Base-by-base conservation (phyloP, 768 basidiomycete species). In the Trichaptum fuscoviolaceum region DNA sequence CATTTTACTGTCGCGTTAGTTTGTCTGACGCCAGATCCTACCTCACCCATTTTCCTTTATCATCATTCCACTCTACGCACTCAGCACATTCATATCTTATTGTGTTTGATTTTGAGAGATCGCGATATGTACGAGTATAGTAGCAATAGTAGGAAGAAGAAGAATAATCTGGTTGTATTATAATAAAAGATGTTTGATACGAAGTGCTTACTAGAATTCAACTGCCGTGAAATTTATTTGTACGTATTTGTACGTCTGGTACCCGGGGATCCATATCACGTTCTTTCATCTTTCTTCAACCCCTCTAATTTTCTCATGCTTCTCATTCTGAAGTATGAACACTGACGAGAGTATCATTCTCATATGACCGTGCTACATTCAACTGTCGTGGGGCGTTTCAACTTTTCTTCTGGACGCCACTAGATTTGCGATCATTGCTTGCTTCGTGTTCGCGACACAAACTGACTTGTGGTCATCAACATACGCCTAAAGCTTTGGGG, bases 91-190 rank as follows among this genome's bases (percentile, higher is more conserved):
- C 42, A 52, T 52, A 52, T 52, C 42, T 52, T 52, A 52, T 52
- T 52, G 20, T 52, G 20, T 52, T 52, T 20, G 42, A 20, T 12
- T 15, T 52, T 12, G 42, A 15, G 42, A 12, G 2, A 52, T 15
- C 42, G 42, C 42, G 42, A 52, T 52, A 52, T 52, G 42, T 52
- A 52, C 42, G 42, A 52, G 42, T 52, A 52, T 52, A 52, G 42
- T 52, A 52, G 42, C 30, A 52, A 20, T 6, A 52, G 42, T 52
- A 52, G 20, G 15, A 52, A 15, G 20, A 52, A 52, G 20, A 12
- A 52, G 20, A 52, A 52, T 52, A 52, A 52, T 6, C 20, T 12
- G 42, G 20, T 52, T 52, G 42, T 52, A 52, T 52, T 20, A 52
- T 52, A 52, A 52, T 2, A 52, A 52, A 3, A 52, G 10, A 52